A percentile compares a stretch with the other conserved stretches of the same genome.
Conservation (phyloP, 2,329 filamentous ascomycete genomes). For the Colletotrichum sp. region DNA sequence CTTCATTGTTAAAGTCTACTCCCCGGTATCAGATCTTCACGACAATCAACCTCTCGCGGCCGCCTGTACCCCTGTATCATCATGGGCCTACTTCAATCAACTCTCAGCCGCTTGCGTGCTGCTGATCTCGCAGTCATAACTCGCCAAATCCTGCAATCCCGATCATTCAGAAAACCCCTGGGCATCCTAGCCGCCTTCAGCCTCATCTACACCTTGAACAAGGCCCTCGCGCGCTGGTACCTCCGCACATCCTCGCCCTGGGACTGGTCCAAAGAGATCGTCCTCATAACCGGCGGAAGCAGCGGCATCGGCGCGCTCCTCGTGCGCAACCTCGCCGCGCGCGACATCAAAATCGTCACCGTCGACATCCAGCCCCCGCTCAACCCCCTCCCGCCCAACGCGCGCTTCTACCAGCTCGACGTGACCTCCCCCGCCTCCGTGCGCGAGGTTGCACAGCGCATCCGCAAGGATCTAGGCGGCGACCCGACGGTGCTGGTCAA, state of each 20-base stretch:
- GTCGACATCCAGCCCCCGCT: background rate
- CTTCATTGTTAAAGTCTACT: background rate
- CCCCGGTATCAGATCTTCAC: background rate
- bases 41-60: background rate
- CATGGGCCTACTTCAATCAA: background rate
- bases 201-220: background rate
- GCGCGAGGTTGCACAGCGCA: conserved; percentile 39
- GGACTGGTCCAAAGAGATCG: background rate
- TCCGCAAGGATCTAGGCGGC: conserved; percentile 42
- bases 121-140: background rate
- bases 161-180: background rate
- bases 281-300: background rate
- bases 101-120: background rate
- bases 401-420: background rate
- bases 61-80: background rate
- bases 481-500: conserved; percentile 38
- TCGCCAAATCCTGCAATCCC: background rate
- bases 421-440: conserved; percentile 31
- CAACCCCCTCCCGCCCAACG: background rate
- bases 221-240: background rate
- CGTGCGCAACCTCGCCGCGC: background rate
- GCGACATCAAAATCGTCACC: background rate
- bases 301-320: background rate
- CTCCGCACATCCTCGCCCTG: background rate
- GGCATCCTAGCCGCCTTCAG: background rate